Base-by-base conservation (phyloP, 371 early-diverging fungal genomes). In the Actinomortierella ambigua region DNA sequence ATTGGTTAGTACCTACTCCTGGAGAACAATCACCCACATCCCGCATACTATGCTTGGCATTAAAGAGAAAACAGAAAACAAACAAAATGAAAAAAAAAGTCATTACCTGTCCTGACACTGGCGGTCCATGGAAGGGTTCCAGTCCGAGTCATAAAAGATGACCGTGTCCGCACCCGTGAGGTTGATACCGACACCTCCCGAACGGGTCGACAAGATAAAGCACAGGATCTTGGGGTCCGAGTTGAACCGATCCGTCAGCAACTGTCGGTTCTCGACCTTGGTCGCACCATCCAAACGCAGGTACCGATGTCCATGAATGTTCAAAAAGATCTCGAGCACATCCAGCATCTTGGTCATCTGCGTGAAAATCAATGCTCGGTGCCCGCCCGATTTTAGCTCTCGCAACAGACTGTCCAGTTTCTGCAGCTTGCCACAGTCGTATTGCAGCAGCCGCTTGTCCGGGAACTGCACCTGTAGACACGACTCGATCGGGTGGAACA, bases 331-430 rank as follows among this genome's bases (percentile, higher is more conserved):
- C 70, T 96, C 98, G 61, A 99, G 83, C 28, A 99, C 92, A 73
- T 97, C 95, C 82, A 99, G 84, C 42, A 98, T 92, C 42, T 89
- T 85, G 8, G 99, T 98, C 99, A 99, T 99, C 78, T 99, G 99
- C 54, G 98, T 98, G 66, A 98, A 98, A 55, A 98, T 90, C 61
- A 98, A 77, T 0, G 92, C 95, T 40, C 95, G 90, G 66, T 95
- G 95, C 3, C 94, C 85, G 49, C 85, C 86, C 2, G 81, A 82
- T 41, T 90, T 88, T 44, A 97, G 76, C n/a, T 85, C 79, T 6
- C 85, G 81, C 41, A 98, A 70, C 23, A 97, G 76, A 57, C 76
- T 84, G 67, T 92, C 97, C 29, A 98, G 76, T 34, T 85, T 88
- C 59, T 94, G 95, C 43, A 95, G 80, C 61, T 95, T 95, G 41